Evolutionary conservation across 2,329 filamentous ascomycete genomes (phyloP).

Genomic region (Cercospora sp.): DNA sequence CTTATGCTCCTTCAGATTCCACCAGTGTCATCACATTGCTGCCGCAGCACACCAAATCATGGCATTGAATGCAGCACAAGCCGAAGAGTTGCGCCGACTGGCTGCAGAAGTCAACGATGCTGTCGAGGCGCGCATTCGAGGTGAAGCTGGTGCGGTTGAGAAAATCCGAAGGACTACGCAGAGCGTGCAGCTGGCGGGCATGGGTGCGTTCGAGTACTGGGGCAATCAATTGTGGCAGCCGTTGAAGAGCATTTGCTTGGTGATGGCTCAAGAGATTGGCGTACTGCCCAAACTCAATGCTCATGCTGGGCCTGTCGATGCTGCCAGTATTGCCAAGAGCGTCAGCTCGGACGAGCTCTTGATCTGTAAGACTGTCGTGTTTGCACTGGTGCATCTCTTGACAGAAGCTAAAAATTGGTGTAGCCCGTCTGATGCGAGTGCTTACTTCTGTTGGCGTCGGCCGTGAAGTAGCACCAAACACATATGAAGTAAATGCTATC

Average conservation of each 20-base stretch:
- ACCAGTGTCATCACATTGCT: constrained; percentile 1
- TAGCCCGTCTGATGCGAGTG: constrained; percentile 19
- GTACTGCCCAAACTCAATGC: constrained; percentile 13
- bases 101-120: constrained; percentile 10
- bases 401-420: background rate
- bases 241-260: constrained; percentile 17
- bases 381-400: background rate
- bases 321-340: background rate
- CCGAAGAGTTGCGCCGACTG: constrained; percentile 10
- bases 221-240: constrained; percentile 10
- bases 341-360: constrained; percentile 5
- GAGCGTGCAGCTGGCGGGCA: constrained; percentile 10
- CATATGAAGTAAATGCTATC: constrained; percentile 12
- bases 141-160: constrained; percentile 13
- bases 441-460: constrained; percentile 13
- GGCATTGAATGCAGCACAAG: constrained; percentile 8
- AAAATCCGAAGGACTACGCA: constrained; percentile 13
- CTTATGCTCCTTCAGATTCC: background rate
- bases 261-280: constrained; percentile 17
- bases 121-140: constrained; percentile 16
- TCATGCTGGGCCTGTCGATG: background rate
- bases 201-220: constrained; percentile 18
- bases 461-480: constrained; percentile 9
- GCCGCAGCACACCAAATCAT: background rate
- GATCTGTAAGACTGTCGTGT: constrained; percentile 1